These are phyloP conservation scores for Psophocarpus tetragonolobus DNA, from an alignment of 306 rosid genomes.

Conservation along the genomic window DNA sequence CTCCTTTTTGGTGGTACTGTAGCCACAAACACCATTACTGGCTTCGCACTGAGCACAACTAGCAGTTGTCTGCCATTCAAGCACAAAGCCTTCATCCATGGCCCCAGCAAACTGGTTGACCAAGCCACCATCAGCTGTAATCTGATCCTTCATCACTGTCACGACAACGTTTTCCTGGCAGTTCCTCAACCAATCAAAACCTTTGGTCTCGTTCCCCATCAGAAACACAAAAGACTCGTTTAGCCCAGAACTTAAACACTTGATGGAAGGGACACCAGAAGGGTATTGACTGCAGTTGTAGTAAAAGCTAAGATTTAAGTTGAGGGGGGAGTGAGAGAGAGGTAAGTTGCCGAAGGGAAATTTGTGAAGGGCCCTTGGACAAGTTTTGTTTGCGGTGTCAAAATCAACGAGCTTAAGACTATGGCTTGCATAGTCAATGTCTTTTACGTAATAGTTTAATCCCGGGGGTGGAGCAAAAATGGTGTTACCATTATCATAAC, in stretches of 20 bases:
- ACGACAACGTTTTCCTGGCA: conserved; percentile 30
- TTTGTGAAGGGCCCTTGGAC: conserved; percentile 44
- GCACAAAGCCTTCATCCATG: conserved; percentile 44
- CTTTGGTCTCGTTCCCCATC: conserved; percentile 28
- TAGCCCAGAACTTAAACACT: conserved; percentile 24
- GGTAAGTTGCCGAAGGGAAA: conserved; percentile 37
- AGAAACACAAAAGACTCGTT: conserved; percentile 42
- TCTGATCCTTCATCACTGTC: conserved; percentile 41
- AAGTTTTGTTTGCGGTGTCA: conserved; percentile 31
- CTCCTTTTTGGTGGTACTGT: conserved; percentile 10
- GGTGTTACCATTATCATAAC: not conserved
- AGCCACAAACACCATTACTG: conserved; percentile 42
- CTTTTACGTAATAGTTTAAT: conserved; percentile 1
- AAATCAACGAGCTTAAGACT: conserved; percentile 34
- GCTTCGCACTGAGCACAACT: conserved; percentile 36
- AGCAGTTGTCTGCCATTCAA: conserved; percentile 32
- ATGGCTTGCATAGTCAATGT: conserved; percentile 11
- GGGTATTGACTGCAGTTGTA: conserved; percentile 43
- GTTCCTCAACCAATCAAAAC: conserved; percentile 35
- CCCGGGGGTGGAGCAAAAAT: not conserved
- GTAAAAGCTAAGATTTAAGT: conserved; percentile 39
- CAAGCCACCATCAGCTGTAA: conserved; percentile 23
- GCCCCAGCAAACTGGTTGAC: conserved; percentile 34
- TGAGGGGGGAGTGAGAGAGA: conserved; percentile 31
- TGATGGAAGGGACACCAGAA: conserved; percentile 14